Evolutionary conservation across 805 yeast genomes (phyloP), one percentile per base, ranked within the genome.

Genomic region (Cyberlindnera sargentensis): DNA sequence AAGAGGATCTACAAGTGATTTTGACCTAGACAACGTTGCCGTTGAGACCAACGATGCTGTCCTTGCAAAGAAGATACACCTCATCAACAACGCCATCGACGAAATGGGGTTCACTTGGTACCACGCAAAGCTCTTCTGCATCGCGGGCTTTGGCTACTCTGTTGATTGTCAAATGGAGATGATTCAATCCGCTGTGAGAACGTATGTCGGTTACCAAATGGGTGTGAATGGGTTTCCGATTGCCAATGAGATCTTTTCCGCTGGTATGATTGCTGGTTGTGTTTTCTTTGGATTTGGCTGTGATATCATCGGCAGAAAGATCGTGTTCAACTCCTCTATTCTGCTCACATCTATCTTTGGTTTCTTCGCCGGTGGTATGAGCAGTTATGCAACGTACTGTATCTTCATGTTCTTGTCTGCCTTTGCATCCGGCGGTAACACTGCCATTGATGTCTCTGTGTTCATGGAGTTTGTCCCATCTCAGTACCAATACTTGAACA

Each of bases 31-130:
- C 26, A 44, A 47, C 44, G 35, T 28, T 33, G 53, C 46, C 23
- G 47, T 44, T 30, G 56, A 74, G 74, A 2, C 65, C 5, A 40
- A 40, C 20, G 58, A 54, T 34, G 29, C 46, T 7, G 56, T 51
- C 6, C 43, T 53, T 4, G 43, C 56, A 3, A 46, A 49, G 38
- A 75, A 74, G 46, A 71, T 75, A 53, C 60, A 58, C 36, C 56
- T 76, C 8, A 61, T 76, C 40, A 75, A 76, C 56, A 58, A 73
- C 45, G 80, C 83, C 15, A 65, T 78, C 44, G 81, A 78, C 53
- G 79, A 78, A 50, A 75, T 78, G 42, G 83, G 83, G 0, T 75
- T 78, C 61, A 77, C 84, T 2, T 69, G 73, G 71, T 67, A 67
- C 46, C 78, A 73, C 46, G 58, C 61, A 24, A 65, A 69, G 48